These are phyloP conservation scores for Chamaenerion angustifolium DNA, from an alignment of 345 rosid species.

Conservation along the genomic window DNA sequence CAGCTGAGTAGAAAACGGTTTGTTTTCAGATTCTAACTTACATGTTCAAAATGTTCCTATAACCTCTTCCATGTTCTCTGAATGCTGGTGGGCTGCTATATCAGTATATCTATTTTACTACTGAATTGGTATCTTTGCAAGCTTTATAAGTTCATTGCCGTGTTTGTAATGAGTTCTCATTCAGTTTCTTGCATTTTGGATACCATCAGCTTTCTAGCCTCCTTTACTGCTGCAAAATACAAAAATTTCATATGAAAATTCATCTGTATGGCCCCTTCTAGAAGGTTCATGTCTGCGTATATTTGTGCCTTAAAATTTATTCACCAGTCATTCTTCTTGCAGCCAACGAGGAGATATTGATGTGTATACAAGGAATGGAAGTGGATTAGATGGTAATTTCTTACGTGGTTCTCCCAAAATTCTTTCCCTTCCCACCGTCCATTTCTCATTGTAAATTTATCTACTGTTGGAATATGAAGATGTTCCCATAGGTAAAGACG, in stretches of 20 bases:
- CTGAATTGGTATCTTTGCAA: no score
- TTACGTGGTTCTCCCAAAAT: background rate
- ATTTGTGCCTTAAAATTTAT: background rate
- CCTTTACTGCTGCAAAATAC: no score
- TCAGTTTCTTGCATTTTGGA: no score
- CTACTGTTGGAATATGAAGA: constrained; percentile 25
- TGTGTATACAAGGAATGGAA: constrained; percentile 19
- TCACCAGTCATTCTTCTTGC: constrained; percentile 16
- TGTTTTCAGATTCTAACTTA: constrained; percentile 3
- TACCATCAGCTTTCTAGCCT: no score
- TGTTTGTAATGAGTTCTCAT: no score
- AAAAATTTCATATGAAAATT: no score
- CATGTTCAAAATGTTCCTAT: background rate
- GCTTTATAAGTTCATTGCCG: no score
- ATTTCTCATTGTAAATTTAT: constrained; percentile 2
- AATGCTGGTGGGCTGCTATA: no score
- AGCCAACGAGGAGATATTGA: constrained; percentile 53
- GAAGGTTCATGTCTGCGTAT: background rate
- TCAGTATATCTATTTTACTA: no score
- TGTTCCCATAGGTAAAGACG: constrained; percentile 45
- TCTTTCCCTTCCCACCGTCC: constrained; percentile 5
- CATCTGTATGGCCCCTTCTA: background rate
- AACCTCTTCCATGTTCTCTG: no score
- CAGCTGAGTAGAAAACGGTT: constrained; percentile 49
- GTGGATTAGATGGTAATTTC: constrained; percentile 35